Evolutionary conservation across 495 filamentous ascomycete species (phyloP), one percentile per base, ranked within the genome.

Genomic region (Trichocladium uniseriatum): DNA sequence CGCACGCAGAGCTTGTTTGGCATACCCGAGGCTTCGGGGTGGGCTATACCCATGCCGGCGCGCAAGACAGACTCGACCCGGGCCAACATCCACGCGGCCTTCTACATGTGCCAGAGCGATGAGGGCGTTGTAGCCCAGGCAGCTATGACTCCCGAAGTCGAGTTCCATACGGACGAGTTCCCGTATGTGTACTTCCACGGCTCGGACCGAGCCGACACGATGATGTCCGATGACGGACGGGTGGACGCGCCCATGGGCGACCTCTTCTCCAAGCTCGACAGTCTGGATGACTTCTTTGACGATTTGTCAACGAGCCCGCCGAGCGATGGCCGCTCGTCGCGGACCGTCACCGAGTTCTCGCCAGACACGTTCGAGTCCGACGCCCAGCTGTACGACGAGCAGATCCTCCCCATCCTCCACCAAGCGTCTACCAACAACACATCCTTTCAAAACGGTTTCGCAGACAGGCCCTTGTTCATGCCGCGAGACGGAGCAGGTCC

Each of bases 231-330:
- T 51, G 88, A 94, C 42, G 83, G 75, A 1, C 82, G 86, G 31
- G 77, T 69, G 11, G 83, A 87, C 10, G 71, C 62, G 5, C 78
- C 80, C 29, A 86, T 89, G 61, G 84, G 84, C 35, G 89, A 95
- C 53, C 79, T 96, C 16, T 84, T 92, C 20, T 80, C 88, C 58
- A 94, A 94, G 60, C 75, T 99, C 0, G 88, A 95, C 56, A 92
- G 87, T 55, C 63, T 98, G 10, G 92, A 98, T 58, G 90, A 95
- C 59, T 97, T 97, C 71, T 95, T 95, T 57, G 89, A 94, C 48
- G 67, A 77, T 49, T 65, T 69, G 47, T 62, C 69, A 10, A 72
- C 73, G 24, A 74, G 67, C 51, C 75, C 79, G 6, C 71, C 75
- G 3, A 79, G 60, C 62, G 78, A 68, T 59, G 70, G 74, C 6